phyloP scores from a whole-genome alignment of 2,329 filamentous ascomycete genomes.

The Trichoderma arundinaceum region DNA sequence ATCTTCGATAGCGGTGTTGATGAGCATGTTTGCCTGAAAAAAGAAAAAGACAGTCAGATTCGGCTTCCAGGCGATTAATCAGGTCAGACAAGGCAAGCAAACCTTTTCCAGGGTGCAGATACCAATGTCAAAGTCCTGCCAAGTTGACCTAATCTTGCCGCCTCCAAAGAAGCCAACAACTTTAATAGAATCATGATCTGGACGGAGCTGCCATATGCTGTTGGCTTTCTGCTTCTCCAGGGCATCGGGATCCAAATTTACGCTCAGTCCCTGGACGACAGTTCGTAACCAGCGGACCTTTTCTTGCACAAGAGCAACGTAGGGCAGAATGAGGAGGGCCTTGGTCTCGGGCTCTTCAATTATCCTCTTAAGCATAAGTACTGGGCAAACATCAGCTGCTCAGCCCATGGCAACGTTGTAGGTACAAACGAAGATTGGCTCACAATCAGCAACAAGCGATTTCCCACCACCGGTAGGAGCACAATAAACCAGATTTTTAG shows the following conservation, averaged over 20 bases:
- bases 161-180: slow-evolving; percentile 78
- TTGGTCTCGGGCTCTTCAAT: slow-evolving; percentile 68
- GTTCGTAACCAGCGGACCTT: slow-evolving; percentile 76
- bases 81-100: slow-evolving; percentile 6
- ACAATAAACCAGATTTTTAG: slow-evolving; percentile 76
- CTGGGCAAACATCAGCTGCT: slow-evolving; percentile 42
- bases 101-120: slow-evolving; percentile 81
- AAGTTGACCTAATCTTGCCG: slow-evolving; percentile 68
- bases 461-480: slow-evolving; percentile 81
- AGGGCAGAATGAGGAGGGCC: slow-evolving; percentile 74
- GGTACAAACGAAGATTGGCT: slow-evolving; percentile 34
- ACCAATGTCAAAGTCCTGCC: slow-evolving; percentile 77
- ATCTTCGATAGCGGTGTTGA: slow-evolving; percentile 76
- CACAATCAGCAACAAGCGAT: slow-evolving; percentile 70
- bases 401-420: neutral
- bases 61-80: slow-evolving; percentile 8
- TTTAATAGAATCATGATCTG: slow-evolving; percentile 63
- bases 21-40: slow-evolving; percentile 70
- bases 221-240: slow-evolving; percentile 44
- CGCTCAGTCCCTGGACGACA: slow-evolving; percentile 65
- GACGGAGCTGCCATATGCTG: slow-evolving; percentile 59
- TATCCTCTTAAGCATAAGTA: slow-evolving; percentile 74
- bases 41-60: slow-evolving; percentile 7
- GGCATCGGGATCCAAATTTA: slow-evolving; percentile 37
- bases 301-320: slow-evolving; percentile 80